Base-by-base conservation (phyloP, 1,139 yeast genomes). In the Saccharomyces hybrid region DNA sequence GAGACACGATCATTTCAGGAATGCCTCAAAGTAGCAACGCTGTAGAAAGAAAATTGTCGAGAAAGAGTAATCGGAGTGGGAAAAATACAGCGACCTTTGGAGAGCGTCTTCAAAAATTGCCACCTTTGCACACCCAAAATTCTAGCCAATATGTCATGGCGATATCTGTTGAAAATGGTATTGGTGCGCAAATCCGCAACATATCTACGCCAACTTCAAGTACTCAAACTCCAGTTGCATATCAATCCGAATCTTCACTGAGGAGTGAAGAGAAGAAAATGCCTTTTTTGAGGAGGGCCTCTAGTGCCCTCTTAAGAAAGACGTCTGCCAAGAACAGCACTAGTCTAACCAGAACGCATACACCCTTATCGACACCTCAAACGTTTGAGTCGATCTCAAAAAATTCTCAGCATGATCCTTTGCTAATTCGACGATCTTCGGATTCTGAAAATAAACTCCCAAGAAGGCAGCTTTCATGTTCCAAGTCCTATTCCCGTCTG, bases 271-370 rank as follows among this genome's bases (percentile, higher is more conserved):
- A 16, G 23, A 64, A 61, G 52, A 62, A 60, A 52, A 50, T 59
- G 4, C 69, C 69, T 9, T 54, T 68, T 30, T 54, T 68, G 20
- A 62, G 64, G 50, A 63, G 70, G 47, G 71, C 71, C 0, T 68
- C 72, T 0, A 66, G 67, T 51, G 64, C 67, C 4, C 54, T 68
- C 14, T 50, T 67, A 28, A 57, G 70, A 46, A 67, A 65, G 51
- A 57, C 63, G 2, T 65, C 71, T 3, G 32, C 60, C 14, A 59
- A 56, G 41, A 55, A 49, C 26, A 14, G 28, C 27, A 50, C 49
- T n/a, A 27, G 34, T 7, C 42, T 49, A 5, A 48, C 54, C 26
- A 54, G 56, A 14, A 50, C 52, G 14, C 54, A 58, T 41, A 54
- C 59, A 7, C 56, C 61, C 2, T 56, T 58, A 7, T 54, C 59